These are phyloP conservation scores for Calonectria honghensis DNA, from an alignment of 2,329 filamentous ascomycete species.

Conservation along the genomic window DNA sequence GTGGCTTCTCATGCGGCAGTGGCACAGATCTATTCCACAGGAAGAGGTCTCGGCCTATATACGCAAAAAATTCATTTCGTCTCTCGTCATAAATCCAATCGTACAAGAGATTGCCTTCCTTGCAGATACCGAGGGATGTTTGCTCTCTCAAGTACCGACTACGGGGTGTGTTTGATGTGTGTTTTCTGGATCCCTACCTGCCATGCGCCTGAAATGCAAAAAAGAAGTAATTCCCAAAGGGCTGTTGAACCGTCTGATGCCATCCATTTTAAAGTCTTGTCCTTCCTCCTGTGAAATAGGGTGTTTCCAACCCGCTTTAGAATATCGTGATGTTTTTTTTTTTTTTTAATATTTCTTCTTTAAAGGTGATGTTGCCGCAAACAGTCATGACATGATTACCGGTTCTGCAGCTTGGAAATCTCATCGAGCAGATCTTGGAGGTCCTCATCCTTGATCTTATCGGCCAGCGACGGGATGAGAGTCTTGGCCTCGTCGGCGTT, in stretches of 20 bases:
- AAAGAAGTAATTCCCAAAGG: slow-evolving; percentile 23
- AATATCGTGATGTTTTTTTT: slow-evolving; percentile 21
- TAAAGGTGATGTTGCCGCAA: neutral
- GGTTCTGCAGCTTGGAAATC: slow-evolving; percentile 84
- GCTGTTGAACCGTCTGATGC: slow-evolving; percentile 40
- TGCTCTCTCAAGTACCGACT: slow-evolving; percentile 43
- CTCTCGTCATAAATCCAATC: slow-evolving; percentile 51
- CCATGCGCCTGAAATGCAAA: slow-evolving; percentile 58
- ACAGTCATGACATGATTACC: slow-evolving; percentile 49
- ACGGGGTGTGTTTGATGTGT: slow-evolving; percentile 42
- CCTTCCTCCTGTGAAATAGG: slow-evolving; percentile 11
- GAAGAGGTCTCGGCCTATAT: slow-evolving; percentile 41
- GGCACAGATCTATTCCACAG: slow-evolving; percentile 46
- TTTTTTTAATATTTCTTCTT: slow-evolving; percentile 13
- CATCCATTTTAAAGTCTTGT: slow-evolving; percentile 40
- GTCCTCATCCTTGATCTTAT: slow-evolving; percentile 94
- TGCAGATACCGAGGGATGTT: slow-evolving; percentile 45
- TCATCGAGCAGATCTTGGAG: slow-evolving; percentile 92
- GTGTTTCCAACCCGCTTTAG: slow-evolving; percentile 36
- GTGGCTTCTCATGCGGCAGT: slow-evolving; percentile 38
- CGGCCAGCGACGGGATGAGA: slow-evolving; percentile 89
- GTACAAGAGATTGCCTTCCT: slow-evolving; percentile 46
- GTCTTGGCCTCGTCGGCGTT: slow-evolving; percentile 97
- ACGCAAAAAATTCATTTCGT: slow-evolving; percentile 44
- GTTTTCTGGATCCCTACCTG: slow-evolving; percentile 50